Evolutionary conservation across 1,284 basidiomycete genomes (phyloP), one percentile per base, ranked within the genome.

Genomic region (Pseudozyma sp.): DNA sequence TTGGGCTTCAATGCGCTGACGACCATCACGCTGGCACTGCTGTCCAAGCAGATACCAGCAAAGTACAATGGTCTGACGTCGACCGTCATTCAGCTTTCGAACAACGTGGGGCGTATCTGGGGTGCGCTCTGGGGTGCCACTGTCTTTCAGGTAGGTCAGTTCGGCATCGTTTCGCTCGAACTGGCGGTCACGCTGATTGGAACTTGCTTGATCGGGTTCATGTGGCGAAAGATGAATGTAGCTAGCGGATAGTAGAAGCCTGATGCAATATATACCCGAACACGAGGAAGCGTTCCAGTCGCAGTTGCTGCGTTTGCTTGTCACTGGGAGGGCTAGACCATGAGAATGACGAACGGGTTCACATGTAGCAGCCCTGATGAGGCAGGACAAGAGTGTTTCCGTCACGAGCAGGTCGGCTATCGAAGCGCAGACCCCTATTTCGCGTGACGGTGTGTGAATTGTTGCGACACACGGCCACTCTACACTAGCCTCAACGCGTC

Each of bases 191-290:
- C 66, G 4, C 46, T 76, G 61, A 51, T 76, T 16, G 74, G 74
- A 8, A 54, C 69, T 4, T 66, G 54, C 29, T 42, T 72, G 53
- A 57, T 72, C 16, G 63, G 69, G 10, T 57, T 72, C 33, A 60
- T 76, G 61, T 76, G 74, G 74, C 62, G 66, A 14, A 62, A 66
- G 34, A 76, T 76, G 66, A 60, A 72, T 49, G 66, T 68, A 14
- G 45, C 48, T 30, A 62, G 61, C 14, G 74, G 74, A 0, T 76
- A 31, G 46, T 44, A 5, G 17, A 35, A 3, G 47, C 33, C 24
- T 24, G 30, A 9, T 5, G 44, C 48, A n/a, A 50, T 40, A 35
- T 19, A 39, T 30, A 24, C 39, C 34, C 49, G 1, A 4, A 24
- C 24, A 24, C 24, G 24, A 24, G 24, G 4, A 24, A 24, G 24